Base-by-base conservation (phyloP, 306 rosid genomes). In the Cyamopsis tetragonoloba region DNA sequence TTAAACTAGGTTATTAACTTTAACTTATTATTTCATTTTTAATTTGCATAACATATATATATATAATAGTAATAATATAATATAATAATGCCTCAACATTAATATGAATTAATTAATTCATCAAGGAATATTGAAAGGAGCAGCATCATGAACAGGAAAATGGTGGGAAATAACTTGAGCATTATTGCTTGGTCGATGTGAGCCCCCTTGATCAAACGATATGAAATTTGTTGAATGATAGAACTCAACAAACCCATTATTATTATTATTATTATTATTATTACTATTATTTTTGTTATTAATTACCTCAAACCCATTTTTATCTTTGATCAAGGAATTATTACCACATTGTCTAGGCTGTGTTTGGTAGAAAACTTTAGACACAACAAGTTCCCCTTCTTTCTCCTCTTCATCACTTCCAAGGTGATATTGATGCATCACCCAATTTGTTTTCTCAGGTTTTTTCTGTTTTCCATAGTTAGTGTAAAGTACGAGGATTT, bases 371-470 rank as follows among this genome's bases (percentile, higher is more conserved):
- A 88, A 88, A 28, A 88, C 88, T 53, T 88, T 88, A 34, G 95
- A 88, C 1, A 88, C 95, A 44, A 88, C 91, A n/a, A 88, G 12
- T 38, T 85, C 95, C 0, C 91, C 95, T 68, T 88, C 95, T 48
- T 83, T 88, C 62, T 88, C 91, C 38, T 88, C 95, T 64, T 88
- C 89, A 47, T 78, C 80, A 46, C 28, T 79, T 0, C 95, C 95
- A 23, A 84, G 78, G 70, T 87, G 92, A 74, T 81, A 87, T 10
- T 84, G 92, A 48, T 84, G 92, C 92, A 88, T 85, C 0, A 88
- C 89, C 95, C 95, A 88, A n/a, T 83, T 85, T 15, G 95, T 88
- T 53, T 88, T 88, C 85, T 88, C 92, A 0, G 92, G 84, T 80
- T 87, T 87, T 38, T 81, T 87, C 67, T 84, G 89, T 59, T 83